Evolutionary conservation across 2,329 filamentous ascomycete species (phyloP).

Genomic region (Lecanosticta acicola): DNA sequence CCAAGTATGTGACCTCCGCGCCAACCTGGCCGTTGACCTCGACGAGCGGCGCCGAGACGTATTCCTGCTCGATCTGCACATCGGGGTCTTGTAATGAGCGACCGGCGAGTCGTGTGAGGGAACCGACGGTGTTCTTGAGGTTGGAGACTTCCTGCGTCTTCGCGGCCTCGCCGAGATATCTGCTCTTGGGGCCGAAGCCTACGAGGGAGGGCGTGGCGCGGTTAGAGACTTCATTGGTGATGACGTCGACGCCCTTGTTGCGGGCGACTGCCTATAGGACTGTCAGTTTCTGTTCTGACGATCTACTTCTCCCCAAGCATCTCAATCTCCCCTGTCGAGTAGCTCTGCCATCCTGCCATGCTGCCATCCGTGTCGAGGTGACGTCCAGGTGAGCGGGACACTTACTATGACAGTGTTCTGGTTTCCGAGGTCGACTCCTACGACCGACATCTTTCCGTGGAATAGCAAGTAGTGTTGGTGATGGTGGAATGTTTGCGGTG

Average conservation of each 20-base stretch:
- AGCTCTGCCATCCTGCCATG: too few relatives aligned
- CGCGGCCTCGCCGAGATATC: slow-evolving; percentile 89
- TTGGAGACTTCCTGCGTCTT: slow-evolving; percentile 99
- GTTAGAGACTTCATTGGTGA: slow-evolving; percentile 99
- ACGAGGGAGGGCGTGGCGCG: slow-evolving; percentile 91
- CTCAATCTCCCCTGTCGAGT: too few relatives aligned
- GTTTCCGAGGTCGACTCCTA: slow-evolving; percentile 78
- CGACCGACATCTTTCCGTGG: slow-evolving; percentile 7
- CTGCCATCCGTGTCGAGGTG: too few relatives aligned
- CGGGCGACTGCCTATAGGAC: slow-evolving; percentile 67
- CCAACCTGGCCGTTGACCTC: slow-evolving; percentile 93
- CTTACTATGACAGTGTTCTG: slow-evolving; percentile 80
- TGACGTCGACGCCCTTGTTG: slow-evolving; percentile 98
- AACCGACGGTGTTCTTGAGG: slow-evolving; percentile 96
- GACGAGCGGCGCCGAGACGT: slow-evolving; percentile 75
- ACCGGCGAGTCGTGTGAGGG: slow-evolving; percentile 86
- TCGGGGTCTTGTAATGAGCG: slow-evolving; percentile 85
- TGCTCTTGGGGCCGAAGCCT: slow-evolving; percentile 87
- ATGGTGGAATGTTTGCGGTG: slow-evolving; percentile 2
- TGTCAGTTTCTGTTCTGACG: slow-evolving; percentile 10
- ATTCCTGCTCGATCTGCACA: slow-evolving; percentile 86
- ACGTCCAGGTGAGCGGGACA: neutral
- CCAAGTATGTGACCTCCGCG: slow-evolving; percentile 86
- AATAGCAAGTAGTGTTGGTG: slow-evolving; percentile 13
- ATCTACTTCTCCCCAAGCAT: too few relatives aligned